phyloP scores from a whole-genome alignment of 306 rosid species.

The Hippophae rhamnoides region DNA sequence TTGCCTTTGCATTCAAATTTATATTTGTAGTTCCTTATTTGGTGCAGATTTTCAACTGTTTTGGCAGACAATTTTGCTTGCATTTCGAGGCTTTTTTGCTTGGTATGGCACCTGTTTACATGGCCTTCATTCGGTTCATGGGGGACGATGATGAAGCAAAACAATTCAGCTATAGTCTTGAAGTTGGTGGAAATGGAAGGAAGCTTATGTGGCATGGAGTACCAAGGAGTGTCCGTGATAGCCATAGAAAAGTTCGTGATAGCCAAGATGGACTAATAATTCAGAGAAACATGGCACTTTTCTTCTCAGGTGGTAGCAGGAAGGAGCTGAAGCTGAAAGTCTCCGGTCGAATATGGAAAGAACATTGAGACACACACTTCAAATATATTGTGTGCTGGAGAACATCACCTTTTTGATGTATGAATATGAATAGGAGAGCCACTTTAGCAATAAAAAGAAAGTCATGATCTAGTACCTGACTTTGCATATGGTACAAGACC shows the following conservation, averaged over 20 bases:
- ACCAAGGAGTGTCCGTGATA: constrained; percentile 47
- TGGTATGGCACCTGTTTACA: constrained; percentile 46
- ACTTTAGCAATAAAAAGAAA: too few species aligned
- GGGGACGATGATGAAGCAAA: constrained; percentile 50
- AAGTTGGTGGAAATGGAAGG: constrained; percentile 44
- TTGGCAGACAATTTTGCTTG: constrained; percentile 45
- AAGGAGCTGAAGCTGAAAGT: constrained; percentile 46
- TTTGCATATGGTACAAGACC: too few species aligned
- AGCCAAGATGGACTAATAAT: constrained; percentile 46
- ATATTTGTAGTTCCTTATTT: not conserved
- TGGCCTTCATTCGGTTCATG: constrained; percentile 50
- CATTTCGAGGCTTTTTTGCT: constrained; percentile 50
- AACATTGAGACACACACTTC: not conserved
- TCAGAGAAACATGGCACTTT: constrained; percentile 42
- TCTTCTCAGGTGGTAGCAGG: constrained; percentile 35
- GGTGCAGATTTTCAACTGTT: constrained; percentile 45
- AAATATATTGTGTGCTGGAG: too few species aligned
- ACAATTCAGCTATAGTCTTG: constrained; percentile 39
- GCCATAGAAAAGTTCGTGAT: constrained; percentile 43
- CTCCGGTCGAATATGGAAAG: constrained; percentile 46
- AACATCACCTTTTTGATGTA: too few species aligned
- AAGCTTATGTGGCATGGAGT: constrained; percentile 47
- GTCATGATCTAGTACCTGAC: too few species aligned
- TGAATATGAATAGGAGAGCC: too few species aligned
- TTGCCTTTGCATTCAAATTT: too few species aligned